These are phyloP conservation scores for Pterula multifida DNA, from an alignment of 1,284 basidiomycete genomes.

Conservation along the genomic window DNA sequence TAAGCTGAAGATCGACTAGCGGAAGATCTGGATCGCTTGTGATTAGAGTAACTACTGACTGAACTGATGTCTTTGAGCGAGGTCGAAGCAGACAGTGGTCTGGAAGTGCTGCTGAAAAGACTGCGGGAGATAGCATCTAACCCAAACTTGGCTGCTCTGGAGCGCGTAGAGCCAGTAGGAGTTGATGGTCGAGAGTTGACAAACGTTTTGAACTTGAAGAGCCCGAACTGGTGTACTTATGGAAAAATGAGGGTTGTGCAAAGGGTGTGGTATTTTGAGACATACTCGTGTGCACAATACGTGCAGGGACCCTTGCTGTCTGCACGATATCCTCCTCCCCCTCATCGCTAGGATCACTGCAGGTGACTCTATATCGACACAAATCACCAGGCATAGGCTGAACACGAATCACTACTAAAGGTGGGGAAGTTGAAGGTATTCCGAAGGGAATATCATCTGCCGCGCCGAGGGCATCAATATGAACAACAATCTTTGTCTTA, in stretches of 20 bases:
- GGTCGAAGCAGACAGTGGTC: constrained; percentile 41
- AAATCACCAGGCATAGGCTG: constrained; percentile 76
- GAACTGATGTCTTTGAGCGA: constrained; percentile 47
- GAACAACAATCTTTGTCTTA: constrained; percentile 80
- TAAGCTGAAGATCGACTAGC: constrained; percentile 58
- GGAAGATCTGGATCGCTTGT: constrained; percentile 52
- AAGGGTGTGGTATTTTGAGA: constrained; percentile 9
- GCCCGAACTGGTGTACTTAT: constrained; percentile 73
- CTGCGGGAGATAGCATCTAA: constrained; percentile 77
- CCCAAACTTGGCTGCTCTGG: constrained; percentile 71
- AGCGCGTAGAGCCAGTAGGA: constrained; percentile 50
- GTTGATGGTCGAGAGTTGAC: constrained; percentile 69
- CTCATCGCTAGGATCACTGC: constrained; percentile 60
- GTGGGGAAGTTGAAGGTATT: constrained; percentile 40
- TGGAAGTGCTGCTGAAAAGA: constrained; percentile 41
- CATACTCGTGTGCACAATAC: constrained; percentile 73
- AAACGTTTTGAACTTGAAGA: constrained; percentile 75
- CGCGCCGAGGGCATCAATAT: constrained; percentile 63
- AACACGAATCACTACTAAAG: constrained; percentile 62
- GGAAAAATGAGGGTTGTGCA: neutral
- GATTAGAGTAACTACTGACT: constrained; percentile 32
- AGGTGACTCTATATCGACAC: constrained; percentile 64
- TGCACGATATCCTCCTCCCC: constrained; percentile 77
- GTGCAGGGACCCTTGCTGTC: constrained; percentile 53
- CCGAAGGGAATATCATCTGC: constrained; percentile 71